A percentile compares a stretch with the other conserved stretches of the same genome.
These are phyloP conservation scores for Ascochyta rabiei DNA, from an alignment of 2,329 filamentous ascomycete genomes.

Conservation along the genomic window DNA sequence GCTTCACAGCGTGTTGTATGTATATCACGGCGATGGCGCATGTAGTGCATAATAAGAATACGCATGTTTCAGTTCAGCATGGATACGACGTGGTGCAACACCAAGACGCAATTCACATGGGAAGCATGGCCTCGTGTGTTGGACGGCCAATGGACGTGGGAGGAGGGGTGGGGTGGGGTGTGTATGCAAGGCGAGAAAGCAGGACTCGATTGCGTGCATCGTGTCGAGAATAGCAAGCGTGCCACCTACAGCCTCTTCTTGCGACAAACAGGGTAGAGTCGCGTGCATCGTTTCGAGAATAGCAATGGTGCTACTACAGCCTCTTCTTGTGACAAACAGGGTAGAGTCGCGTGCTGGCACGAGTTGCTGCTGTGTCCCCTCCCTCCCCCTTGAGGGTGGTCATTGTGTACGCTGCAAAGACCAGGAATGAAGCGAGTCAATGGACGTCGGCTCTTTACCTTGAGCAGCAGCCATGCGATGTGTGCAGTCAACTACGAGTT, in stretches of 20 bases:
- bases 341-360: slow-evolving; percentile 10
- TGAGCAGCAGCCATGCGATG: no score
- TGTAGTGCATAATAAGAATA: slow-evolving; percentile 7
- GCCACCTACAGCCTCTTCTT: neutral
- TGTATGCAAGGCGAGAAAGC: slow-evolving; percentile 5
- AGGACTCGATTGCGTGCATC: slow-evolving; percentile 14
- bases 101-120: neutral
- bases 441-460: neutral
- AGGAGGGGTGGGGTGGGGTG: no score
- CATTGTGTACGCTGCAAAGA: slow-evolving; percentile 4
- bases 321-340: neutral
- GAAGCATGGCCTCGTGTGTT: neutral
- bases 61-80: neutral
- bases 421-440: slow-evolving; percentile 5
- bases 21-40: slow-evolving; percentile 1
- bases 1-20: neutral
- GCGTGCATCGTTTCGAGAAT: slow-evolving; percentile 8
- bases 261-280: slow-evolving; percentile 6
- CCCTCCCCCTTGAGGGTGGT: slow-evolving; percentile 1
- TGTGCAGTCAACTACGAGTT: no score
- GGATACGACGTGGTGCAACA: neutral
- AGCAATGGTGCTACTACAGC: slow-evolving; percentile 2
- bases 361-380: slow-evolving; percentile 1
- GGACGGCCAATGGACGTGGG: neutral
- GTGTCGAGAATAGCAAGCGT: slow-evolving; percentile 3